Conservation (phyloP, 2,329 filamentous ascomycete genomes). For the Clarireedia hainanense region DNA sequence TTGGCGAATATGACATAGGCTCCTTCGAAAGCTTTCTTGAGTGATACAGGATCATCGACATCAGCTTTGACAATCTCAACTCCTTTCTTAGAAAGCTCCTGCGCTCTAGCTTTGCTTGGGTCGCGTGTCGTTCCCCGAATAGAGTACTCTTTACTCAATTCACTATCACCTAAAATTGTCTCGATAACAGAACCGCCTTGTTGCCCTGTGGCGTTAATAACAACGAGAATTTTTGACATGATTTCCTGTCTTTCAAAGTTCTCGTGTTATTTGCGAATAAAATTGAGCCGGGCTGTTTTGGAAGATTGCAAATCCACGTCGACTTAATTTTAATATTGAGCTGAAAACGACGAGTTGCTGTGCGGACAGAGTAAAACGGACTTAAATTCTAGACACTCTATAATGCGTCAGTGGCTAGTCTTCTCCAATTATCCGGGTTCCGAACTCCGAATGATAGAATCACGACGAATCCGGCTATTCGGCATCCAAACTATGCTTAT, state of each 20-base stretch:
- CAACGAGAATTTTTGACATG: constrained; percentile 24
- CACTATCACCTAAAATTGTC: constrained; percentile 36
- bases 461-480: no score
- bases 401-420: not conserved
- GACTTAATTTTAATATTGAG: not conserved
- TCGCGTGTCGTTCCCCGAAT: constrained; percentile 42
- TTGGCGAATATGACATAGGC: constrained; percentile 41
- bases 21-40: constrained; percentile 35
- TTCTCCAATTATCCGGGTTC: not conserved
- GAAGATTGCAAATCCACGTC: no score
- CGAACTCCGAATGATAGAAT: not conserved
- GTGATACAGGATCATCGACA: constrained; percentile 36
- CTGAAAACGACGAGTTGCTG: no score
- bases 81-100: constrained; percentile 33
- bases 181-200: constrained; percentile 31
- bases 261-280: no score
- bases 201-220: constrained; percentile 36
- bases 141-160: constrained; percentile 32
- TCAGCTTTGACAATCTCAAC: constrained; percentile 35
- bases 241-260: not conserved
- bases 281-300: no score
- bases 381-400: not conserved
- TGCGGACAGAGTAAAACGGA: not conserved
- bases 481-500: no score
- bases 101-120: constrained; percentile 32